Evolutionary conservation across 257 asterid genomes (phyloP).

Genomic region (Salvia hispanica): DNA sequence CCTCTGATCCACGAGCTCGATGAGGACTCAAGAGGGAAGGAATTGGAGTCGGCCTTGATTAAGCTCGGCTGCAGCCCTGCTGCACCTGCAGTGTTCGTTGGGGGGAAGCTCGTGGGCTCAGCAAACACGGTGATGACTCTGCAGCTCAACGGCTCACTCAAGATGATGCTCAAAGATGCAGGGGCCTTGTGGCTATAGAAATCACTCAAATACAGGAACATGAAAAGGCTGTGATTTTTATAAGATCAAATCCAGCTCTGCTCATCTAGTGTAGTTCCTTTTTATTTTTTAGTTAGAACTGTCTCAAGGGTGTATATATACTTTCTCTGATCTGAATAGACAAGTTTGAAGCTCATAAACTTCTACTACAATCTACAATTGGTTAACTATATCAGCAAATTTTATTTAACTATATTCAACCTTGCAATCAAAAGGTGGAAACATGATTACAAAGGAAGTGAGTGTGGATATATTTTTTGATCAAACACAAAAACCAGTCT

Average conservation of each 20-base stretch:
- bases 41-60: slow-evolving; percentile 60
- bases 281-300: background rate
- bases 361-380: no score
- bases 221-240: background rate
- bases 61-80: slow-evolving; percentile 72
- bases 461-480: slow-evolving; percentile 19
- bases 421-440: background rate
- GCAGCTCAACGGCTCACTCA: slow-evolving; percentile 70
- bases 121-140: slow-evolving; percentile 69
- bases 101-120: slow-evolving; percentile 66
- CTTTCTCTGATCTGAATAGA: background rate
- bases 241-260: slow-evolving; percentile 4
- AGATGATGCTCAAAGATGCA: slow-evolving; percentile 74
- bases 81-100: slow-evolving; percentile 70
- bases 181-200: slow-evolving; percentile 82
- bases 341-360: background rate
- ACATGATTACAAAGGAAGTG: background rate
- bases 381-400: background rate
- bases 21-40: slow-evolving; percentile 55
- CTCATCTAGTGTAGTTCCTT: background rate
- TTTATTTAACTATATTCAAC: no score
- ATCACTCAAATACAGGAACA: background rate
- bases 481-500: slow-evolving; percentile 6
- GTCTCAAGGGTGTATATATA: slow-evolving; percentile 16
- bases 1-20: slow-evolving; percentile 71